These are phyloP conservation scores for Xylaria intraflava DNA, from an alignment of 495 filamentous ascomycete genomes.

Conservation along the genomic window DNA sequence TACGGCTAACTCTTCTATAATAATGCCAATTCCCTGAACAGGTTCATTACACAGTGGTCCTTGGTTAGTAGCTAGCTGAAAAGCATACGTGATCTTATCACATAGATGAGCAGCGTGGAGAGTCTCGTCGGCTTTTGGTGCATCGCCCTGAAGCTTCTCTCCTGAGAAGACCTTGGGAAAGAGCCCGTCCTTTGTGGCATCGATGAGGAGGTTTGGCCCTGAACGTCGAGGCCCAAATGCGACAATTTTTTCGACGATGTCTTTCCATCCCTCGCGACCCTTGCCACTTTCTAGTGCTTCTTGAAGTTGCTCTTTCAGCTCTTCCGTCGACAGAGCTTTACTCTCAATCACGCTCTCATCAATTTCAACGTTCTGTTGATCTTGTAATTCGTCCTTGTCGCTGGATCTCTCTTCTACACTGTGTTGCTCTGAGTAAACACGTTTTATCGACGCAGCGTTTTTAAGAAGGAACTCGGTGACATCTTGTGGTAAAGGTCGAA, in stretches of 20 bases:
- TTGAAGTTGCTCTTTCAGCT: slow-evolving; percentile 68
- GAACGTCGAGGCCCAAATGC: slow-evolving; percentile 82
- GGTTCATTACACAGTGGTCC: slow-evolving; percentile 92
- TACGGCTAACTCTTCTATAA: slow-evolving; percentile 73
- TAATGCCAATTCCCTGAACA: slow-evolving; percentile 86
- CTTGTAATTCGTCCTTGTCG: slow-evolving; percentile 31
- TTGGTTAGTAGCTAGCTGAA: slow-evolving; percentile 85
- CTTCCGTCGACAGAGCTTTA: slow-evolving; percentile 57
- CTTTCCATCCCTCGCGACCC: slow-evolving; percentile 68
- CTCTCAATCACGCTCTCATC: slow-evolving; percentile 45
- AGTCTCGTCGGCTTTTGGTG: slow-evolving; percentile 40
- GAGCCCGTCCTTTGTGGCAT: slow-evolving; percentile 64
- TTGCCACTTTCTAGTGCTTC: slow-evolving; percentile 57
- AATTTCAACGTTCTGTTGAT: slow-evolving; percentile 36
- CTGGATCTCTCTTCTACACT: slow-evolving; percentile 36
- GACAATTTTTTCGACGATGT: slow-evolving; percentile 70
- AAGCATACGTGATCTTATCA: slow-evolving; percentile 87
- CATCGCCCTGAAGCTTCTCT: slow-evolving; percentile 31
- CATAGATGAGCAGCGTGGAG: slow-evolving; percentile 66
- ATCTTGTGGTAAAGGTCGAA: slow-evolving; percentile 66
- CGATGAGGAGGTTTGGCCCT: slow-evolving; percentile 86
- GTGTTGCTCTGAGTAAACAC: slow-evolving; percentile 61
- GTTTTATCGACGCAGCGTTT: slow-evolving; percentile 70
- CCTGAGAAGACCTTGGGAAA: slow-evolving; percentile 65
- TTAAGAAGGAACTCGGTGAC: slow-evolving; percentile 83